phyloP scores from a whole-genome alignment of 148 eudicot genomes.

The Camellia japonica region DNA sequence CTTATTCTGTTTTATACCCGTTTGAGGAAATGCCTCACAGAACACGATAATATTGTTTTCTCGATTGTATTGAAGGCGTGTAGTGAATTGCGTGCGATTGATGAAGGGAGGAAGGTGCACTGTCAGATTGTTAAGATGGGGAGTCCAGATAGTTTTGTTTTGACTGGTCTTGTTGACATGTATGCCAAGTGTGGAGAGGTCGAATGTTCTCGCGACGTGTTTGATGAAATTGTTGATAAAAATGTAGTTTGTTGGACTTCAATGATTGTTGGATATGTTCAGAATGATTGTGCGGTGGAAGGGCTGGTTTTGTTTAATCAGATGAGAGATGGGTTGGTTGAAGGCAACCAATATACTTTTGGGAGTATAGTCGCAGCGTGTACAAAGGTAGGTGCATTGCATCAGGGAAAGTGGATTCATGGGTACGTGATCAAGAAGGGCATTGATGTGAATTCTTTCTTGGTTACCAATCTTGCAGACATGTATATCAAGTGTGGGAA shows the following conservation, averaged over 20 bases:
- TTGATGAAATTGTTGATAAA: constrained; percentile 54
- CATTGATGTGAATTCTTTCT: constrained; percentile 40
- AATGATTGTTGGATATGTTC: constrained; percentile 80
- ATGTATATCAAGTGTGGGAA: constrained; percentile 74
- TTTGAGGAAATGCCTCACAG: constrained; percentile 55
- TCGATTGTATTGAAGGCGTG: constrained; percentile 78
- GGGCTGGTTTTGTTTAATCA: constrained; percentile 65
- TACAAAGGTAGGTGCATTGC: constrained; percentile 69
- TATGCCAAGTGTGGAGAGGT: constrained; percentile 77
- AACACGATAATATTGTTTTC: constrained; percentile 54
- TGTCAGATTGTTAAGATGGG: constrained; percentile 62
- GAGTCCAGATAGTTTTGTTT: constrained; percentile 56
- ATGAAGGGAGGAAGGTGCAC: constrained; percentile 65
- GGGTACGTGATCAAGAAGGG: constrained; percentile 67
- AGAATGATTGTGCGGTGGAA: constrained; percentile 64
- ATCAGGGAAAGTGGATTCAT: constrained; percentile 93
- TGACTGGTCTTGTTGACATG: constrained; percentile 72
- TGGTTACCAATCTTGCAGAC: constrained; percentile 61
- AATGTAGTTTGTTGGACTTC: constrained; percentile 88
- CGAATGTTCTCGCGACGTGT: constrained; percentile 43
- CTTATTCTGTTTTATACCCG: constrained; percentile 49
- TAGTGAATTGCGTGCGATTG: constrained; percentile 45
- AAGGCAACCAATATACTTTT: constrained; percentile 64
- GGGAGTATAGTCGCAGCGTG: constrained; percentile 68
- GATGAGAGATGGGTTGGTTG: constrained; percentile 64